Base-by-base conservation (phyloP, 805 yeast species). In the Cyberlindnera japonica region DNA sequence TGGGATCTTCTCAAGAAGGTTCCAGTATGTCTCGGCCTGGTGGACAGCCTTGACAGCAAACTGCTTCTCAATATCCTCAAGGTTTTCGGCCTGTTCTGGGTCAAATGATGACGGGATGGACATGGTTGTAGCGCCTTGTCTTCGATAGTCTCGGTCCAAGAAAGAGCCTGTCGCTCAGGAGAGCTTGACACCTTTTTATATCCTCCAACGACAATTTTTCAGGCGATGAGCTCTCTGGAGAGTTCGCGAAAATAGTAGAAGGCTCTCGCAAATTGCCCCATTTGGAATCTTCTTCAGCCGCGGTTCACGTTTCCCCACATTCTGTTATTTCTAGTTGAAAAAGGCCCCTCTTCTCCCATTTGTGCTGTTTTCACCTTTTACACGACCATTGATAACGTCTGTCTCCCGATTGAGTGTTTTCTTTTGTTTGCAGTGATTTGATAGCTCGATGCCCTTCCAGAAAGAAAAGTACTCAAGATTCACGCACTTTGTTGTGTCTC, bases 21-120 rank as follows among this genome's bases (percentile, higher is more conserved):
- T 72, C 96, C 96, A 93, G 74, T 91, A 93, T 2, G 96, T 82
- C 59, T 88, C 95, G 43, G 95, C 93, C 63, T 93, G 98, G 64
- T 77, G 81, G 14, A 93, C 99, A 5, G 98, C 99, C 65, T 84
- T 87, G 44, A 93, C 99, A 30, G 99, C 98, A 59, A 93, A 93
- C 69, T 93, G 98, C 74, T 80, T 88, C 66, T 93, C 99, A 57
- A 93, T 88, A 55, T 88, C 95, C 65, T 91, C 98, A 55, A 87
- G 72, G 69, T 93, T 93, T 47, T 93, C 96, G 33, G 99, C 97
- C 44, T 72, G 75, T 57, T 93, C 96, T 15, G 99, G 90, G 56
- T 83, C 77, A 59, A 88, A 87, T 14, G 49, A 31, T 20, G 55
- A 23, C 31, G 45, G 44, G 12, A 43, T n/a, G 18, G 45, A 37